These are phyloP conservation scores for Cucurbita argyrosperma DNA, from an alignment of 306 rosid genomes.

Conservation along the genomic window DNA sequence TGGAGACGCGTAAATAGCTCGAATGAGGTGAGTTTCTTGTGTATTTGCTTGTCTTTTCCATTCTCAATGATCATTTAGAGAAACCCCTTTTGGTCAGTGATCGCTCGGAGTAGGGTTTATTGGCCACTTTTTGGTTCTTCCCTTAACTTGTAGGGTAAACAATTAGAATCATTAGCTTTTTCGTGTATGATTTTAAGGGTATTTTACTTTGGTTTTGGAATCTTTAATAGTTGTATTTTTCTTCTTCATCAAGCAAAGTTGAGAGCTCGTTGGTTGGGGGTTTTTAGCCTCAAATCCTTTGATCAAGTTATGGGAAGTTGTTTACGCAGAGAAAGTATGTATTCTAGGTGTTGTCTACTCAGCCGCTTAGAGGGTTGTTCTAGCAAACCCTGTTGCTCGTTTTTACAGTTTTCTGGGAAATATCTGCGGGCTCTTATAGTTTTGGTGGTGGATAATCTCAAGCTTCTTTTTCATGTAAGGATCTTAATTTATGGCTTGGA, in stretches of 20 bases:
- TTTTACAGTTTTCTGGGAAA: constrained; percentile 35
- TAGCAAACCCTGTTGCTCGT: constrained; percentile 46
- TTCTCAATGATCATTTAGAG: not conserved
- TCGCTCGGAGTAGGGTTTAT: not conserved
- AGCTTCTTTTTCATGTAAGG: constrained; percentile 51
- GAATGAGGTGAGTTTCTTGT: not conserved
- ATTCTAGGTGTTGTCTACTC: constrained; percentile 49
- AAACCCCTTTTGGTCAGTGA: constrained; percentile 11
- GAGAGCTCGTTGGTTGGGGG: constrained; percentile 13
- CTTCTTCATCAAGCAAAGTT: constrained; percentile 57
- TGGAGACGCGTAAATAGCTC: too few relatives aligned
- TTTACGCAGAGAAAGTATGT: constrained; percentile 23
- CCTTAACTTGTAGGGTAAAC: constrained; percentile 22
- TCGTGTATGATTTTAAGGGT: constrained; percentile 12
- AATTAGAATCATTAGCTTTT: constrained; percentile 11
- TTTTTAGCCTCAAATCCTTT: constrained; percentile 36
- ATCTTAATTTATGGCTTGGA: not conserved
- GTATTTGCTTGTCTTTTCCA: constrained; percentile 1
- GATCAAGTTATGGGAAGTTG: constrained; percentile 25
- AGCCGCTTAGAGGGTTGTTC: constrained; percentile 36
- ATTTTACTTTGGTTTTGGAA: constrained; percentile 25
- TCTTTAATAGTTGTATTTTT: constrained; percentile 30
- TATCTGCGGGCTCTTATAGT: constrained; percentile 28
- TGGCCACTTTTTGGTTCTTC: constrained; percentile 5
- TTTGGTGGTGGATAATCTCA: constrained; percentile 37